Evolutionary conservation across 2,329 filamentous ascomycete species (phyloP), one percentile per base, ranked within the genome.

Genomic region (Didymella lethalis): DNA sequence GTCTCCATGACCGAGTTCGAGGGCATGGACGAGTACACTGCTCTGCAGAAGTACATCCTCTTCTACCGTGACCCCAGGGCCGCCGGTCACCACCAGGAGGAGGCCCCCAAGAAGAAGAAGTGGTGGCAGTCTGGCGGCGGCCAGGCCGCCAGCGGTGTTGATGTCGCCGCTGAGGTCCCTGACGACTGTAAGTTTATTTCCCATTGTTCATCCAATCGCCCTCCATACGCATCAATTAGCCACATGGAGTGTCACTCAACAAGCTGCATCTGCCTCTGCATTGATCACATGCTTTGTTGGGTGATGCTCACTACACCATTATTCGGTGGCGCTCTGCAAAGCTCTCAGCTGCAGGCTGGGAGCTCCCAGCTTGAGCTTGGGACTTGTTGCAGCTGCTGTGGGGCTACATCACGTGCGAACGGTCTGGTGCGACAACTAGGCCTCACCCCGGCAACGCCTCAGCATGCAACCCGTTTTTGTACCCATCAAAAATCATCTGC

Each of bases 41-140:
- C 86, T 52, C 80, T 89, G 53, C 86, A 88, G 74, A 84, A 86
- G 71, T 89, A 87, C 80, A 89, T 89, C 75, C 87, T 86, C 65
- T 86, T 85, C 72, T 88, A 88, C 78, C 84, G 83, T 69, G 86
- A 88, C 77, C 82, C 85, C 58, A 84, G 85, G 72, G 80, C 81
- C 52, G 75, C 73, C 45, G 81, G 77, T 36, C 80, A 78, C 59
- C 77, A 75, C 48, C 79, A 69, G 28, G 70, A 79, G 55, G 75
- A 79, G 46, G 77, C 77, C 71, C 86, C 85, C 78, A 70, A 70
- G 64, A 81, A 80, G 69, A 81, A 82, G 60, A 86, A 83, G 79
- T 89, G 83, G 81, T 87, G 86, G 81, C 78, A 80, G 67, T 74
- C 75, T 7, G 68, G 70, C 60, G 69, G 65, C 41, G 63, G 68